phyloP scores from a whole-genome alignment of 257 asterid genomes.

The Solanum raphanifolium region DNA sequence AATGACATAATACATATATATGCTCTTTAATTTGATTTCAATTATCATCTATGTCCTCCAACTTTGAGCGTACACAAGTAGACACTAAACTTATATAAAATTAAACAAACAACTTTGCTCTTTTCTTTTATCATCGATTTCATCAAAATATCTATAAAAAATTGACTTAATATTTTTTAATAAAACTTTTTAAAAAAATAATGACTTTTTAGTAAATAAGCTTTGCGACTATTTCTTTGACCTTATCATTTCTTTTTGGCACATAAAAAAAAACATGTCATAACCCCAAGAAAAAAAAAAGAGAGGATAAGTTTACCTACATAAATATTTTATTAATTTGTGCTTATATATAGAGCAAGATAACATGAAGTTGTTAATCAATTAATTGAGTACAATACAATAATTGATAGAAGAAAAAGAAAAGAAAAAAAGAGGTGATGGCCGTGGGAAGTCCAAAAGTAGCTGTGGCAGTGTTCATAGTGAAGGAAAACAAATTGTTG shows the following conservation, averaged over 20 bases:
- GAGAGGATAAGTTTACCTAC: neutral
- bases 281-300: no score
- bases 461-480: constrained; percentile 52
- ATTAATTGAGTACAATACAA: neutral
- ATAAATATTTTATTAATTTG: neutral
- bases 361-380: neutral
- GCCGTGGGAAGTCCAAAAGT: constrained; percentile 23
- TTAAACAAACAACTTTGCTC: no score
- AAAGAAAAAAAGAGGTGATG: neutral
- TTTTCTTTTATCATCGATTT: no score
- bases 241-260: neutral
- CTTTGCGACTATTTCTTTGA: neutral
- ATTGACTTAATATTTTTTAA: no score
- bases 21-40: no score
- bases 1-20: no score
- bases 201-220: neutral
- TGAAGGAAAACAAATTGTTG: constrained; percentile 34
- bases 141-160: neutral
- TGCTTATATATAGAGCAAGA: neutral
- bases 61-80: no score
- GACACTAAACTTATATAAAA: no score
- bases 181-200: no score
- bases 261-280: neutral
- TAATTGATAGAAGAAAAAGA: neutral
- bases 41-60: no score